Evolutionary conservation across 768 basidiomycete species (phyloP).

Genomic region (Postia placenta): DNA sequence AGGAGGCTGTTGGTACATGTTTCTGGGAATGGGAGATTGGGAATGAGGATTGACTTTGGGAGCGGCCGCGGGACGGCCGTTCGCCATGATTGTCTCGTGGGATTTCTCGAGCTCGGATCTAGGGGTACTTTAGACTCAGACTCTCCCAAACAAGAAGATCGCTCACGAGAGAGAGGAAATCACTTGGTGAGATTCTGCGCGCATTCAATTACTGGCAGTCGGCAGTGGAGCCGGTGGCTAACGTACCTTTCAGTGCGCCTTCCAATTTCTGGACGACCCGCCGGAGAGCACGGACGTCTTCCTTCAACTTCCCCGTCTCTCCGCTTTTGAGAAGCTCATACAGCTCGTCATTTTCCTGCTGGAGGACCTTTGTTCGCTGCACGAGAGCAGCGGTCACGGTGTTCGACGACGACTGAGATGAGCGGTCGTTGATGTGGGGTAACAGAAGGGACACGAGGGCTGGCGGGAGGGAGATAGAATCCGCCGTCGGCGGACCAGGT

Average conservation of each 20-base stretch:
- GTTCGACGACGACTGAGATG: conserved; percentile 27
- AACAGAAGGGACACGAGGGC: conserved; percentile 62
- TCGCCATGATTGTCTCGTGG: conserved; percentile 52
- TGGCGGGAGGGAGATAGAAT: conserved; percentile 65
- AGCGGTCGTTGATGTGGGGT: conserved; percentile 52
- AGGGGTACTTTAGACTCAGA: conserved; percentile 13
- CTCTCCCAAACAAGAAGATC: too few species aligned
- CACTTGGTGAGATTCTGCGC: conserved; percentile 69
- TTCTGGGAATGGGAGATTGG: conserved; percentile 38
- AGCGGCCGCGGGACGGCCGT: conserved; percentile 37
- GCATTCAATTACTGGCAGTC: conserved; percentile 4
- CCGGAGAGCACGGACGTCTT: conserved; percentile 68
- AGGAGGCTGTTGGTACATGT: conserved; percentile 32
- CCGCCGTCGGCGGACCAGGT: conserved; percentile 51
- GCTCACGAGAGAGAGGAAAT: conserved; percentile 62
- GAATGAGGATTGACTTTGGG: conserved; percentile 31
- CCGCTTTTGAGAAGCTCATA: conserved; percentile 68
- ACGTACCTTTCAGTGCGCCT: conserved; percentile 67
- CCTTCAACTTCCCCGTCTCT: conserved; percentile 77
- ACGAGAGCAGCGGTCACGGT: conserved; percentile 71
- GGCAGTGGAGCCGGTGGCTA: conserved; percentile 3
- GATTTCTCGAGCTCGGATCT: conserved; percentile 78
- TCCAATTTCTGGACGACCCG: conserved; percentile 66
- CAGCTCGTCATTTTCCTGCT: conserved; percentile 85
- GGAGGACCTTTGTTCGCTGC: conserved; percentile 64